Conservation (phyloP, 1,139 yeast species). For the Zygosaccharomyces sapae region DNA sequence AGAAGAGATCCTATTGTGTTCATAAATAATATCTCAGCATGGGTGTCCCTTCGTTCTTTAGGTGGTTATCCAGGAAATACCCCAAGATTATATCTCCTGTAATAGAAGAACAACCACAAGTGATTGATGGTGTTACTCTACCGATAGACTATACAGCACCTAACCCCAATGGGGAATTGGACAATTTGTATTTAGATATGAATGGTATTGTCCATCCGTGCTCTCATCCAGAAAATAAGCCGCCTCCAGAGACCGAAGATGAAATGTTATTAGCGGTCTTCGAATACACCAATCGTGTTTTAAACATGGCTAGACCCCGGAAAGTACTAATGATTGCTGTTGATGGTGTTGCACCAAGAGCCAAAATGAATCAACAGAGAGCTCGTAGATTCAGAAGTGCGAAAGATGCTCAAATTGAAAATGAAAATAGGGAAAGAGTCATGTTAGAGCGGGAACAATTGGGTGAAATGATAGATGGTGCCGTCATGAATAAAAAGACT, state of each 20-base stretch:
- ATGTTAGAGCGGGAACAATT: conserved; percentile 47
- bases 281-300: conserved; percentile 81
- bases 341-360: conserved; percentile 98
- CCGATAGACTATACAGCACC: conserved; percentile 70
- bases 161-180: conserved; percentile 94
- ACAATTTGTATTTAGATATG: conserved; percentile 89
- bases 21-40: conserved; percentile 26
- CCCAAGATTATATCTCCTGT: conserved; percentile 94
- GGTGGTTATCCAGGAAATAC: conserved; percentile 92
- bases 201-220: conserved; percentile 98
- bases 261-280: conserved; percentile 92
- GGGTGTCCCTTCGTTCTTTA: conserved; percentile 95
- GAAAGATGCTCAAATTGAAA: conserved; percentile 73
- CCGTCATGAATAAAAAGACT: conserved; percentile 45
- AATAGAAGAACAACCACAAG: conserved; percentile 61
- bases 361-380: conserved; percentile 98
- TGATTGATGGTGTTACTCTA: conserved; percentile 53
- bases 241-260: conserved; percentile 91
- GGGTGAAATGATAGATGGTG: conserved; percentile 64
- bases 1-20: too few relatives aligned
- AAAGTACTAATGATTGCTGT: conserved; percentile 91
- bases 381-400: conserved; percentile 95
- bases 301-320: conserved; percentile 92
- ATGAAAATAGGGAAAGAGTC: conserved; percentile 55
- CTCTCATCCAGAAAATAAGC: conserved; percentile 91